Base-by-base conservation (phyloP, 78 protist species). In the Anaeramoeba flamelloides region DNA sequence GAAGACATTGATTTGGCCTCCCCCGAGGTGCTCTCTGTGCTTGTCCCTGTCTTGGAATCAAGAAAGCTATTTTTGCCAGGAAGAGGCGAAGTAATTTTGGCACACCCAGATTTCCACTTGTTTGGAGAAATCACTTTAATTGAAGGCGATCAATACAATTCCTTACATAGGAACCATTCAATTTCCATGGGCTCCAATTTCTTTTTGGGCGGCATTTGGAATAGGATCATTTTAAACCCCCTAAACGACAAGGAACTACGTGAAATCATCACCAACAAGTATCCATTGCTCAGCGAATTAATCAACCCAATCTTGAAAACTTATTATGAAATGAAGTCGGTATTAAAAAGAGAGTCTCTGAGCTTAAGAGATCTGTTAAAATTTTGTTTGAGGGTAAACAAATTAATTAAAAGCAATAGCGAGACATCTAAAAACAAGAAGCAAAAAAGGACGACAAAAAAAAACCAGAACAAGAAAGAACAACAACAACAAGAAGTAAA, bases 1-100 rank as follows among this genome's bases (percentile, higher is more conserved):
- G 99, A 95, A 34, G 97, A 96, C 79, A 81, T 93, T 36, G 96
- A 94, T 77, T 76, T 83, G 38, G 94, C 95, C 1, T 91, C 98
- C 2, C 1, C 83, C 22, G 98, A 94, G 4, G 93, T 95, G 1
- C 30, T 89, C 0, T 81, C 94, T 17, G 88, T 86, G 2, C 76
- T 92, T 39, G 76, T 90, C n/a, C 91, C 96, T 22, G 87, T 93
- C 12, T 78, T 91, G 38, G 95, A 91, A 36, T 74, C 75, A 3
- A 2, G 90, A 1, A 74, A 74, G 36, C 81, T 91, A 12, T 90
- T 87, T 33, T 82, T 92, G 26, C 88, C 95, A 30, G 81, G 86
- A 32, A 81, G 96, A 76, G 90, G 93, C 39, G 26, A 86, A 75
- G 32, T 65, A 30, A 38, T 92, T 39, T 75, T 31, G 1, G 97